These are phyloP conservation scores for Halophytophthora polymorphica DNA, from an alignment of 352 stramenopile species.

Conservation along the genomic window DNA sequence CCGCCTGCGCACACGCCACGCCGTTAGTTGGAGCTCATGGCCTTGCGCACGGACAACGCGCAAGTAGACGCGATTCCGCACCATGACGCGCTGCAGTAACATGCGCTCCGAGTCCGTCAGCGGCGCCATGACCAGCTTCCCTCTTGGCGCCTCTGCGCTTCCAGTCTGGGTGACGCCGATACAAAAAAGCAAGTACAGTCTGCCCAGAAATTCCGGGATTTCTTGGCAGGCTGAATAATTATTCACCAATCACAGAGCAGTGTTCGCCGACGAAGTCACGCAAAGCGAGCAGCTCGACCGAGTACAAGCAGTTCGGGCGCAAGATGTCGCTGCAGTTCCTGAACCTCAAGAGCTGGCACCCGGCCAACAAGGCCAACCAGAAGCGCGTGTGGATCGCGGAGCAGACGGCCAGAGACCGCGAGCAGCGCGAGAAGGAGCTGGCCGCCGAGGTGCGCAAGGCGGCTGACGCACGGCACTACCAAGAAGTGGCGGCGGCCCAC, in stretches of 20 bases:
- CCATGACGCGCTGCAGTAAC: slow-evolving; percentile 77
- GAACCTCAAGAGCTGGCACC: slow-evolving; percentile 78
- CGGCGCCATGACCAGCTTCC: slow-evolving; percentile 42
- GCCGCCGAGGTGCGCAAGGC: slow-evolving; percentile 66
- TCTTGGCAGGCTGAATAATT: no score
- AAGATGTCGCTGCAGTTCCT: slow-evolving; percentile 82
- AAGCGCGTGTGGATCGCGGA: slow-evolving; percentile 85
- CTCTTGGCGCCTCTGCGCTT: no score
- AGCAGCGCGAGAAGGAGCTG: slow-evolving; percentile 54
- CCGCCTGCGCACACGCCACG: slow-evolving; percentile 31
- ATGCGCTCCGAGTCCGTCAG: slow-evolving; percentile 68
- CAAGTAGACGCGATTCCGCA: slow-evolving; percentile 7
- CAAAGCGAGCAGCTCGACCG: no score
- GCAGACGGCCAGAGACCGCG: slow-evolving; percentile 51
- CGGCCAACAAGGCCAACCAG: slow-evolving; percentile 77
- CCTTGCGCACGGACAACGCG: neutral
- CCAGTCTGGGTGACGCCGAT: no score
- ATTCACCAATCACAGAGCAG: no score
- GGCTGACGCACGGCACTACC: slow-evolving; percentile 45
- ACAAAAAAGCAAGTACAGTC: no score
- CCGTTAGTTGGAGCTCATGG: neutral
- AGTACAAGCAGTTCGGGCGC: neutral
- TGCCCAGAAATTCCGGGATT: no score
- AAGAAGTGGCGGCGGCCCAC: slow-evolving; percentile 53
- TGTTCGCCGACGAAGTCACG: no score